Percentiles rank a stretch among this genome's conserved stretches.
Conservation (phyloP, 2,329 filamentous ascomycete species). For the Helicocarpus griseus region DNA sequence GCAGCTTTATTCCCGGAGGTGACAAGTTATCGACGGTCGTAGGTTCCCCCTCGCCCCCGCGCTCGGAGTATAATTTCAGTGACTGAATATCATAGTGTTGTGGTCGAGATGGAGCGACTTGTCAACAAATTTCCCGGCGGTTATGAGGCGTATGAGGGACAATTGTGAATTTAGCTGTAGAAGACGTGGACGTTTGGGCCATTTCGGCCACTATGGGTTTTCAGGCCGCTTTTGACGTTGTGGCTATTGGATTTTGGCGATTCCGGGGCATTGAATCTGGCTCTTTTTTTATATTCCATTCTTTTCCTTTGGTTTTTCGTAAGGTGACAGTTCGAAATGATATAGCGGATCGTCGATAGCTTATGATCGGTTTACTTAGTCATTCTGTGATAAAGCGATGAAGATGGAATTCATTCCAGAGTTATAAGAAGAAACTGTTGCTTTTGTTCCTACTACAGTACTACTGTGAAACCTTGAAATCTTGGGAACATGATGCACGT, state of each 20-base stretch:
- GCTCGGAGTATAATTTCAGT: background rate
- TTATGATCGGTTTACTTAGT: too few relatives aligned
- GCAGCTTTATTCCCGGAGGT: conserved; percentile 5
- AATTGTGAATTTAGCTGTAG: too few relatives aligned
- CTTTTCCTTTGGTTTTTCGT: too few relatives aligned
- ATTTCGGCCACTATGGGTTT: too few relatives aligned
- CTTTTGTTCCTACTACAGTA: too few relatives aligned
- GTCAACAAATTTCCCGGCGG: conserved; percentile 12
- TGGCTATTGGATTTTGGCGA: background rate
- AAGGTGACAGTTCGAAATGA: background rate
- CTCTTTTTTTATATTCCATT: background rate
- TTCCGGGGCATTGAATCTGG: background rate
- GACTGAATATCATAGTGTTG: conserved; percentile 6
- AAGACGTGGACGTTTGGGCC: too few relatives aligned
- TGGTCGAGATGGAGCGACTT: conserved; percentile 14
- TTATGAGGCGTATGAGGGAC: conserved; percentile 9
- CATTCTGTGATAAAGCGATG: too few relatives aligned
- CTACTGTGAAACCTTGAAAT: too few relatives aligned
- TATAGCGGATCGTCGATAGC: too few relatives aligned
- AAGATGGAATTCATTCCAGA: too few relatives aligned
- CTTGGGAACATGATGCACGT: too few relatives aligned
- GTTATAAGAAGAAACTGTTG: too few relatives aligned
- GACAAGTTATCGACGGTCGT: conserved; percentile 9
- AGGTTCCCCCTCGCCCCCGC: conserved; percentile 1
- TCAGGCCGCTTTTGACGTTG: background rate